A percentile compares a stretch with the other conserved stretches of the same genome.
phyloP scores from a whole-genome alignment of 805 yeast species.

The Tetrapisispora fleetii region DNA sequence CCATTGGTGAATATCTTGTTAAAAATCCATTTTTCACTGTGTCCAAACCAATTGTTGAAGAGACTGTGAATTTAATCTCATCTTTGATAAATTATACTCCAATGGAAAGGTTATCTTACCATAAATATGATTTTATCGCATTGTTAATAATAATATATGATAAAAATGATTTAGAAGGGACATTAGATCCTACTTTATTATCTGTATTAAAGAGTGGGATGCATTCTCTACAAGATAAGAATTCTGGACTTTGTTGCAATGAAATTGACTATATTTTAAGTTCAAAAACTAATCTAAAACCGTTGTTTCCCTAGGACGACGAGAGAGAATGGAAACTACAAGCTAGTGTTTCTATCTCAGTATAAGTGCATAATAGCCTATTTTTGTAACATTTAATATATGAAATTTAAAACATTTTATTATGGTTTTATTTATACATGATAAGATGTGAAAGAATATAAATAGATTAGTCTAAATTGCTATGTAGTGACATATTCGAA shows the following conservation, averaged over 20 bases:
- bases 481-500: not conserved
- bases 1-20: conserved; percentile 21
- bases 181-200: conserved; percentile 3
- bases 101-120: conserved; percentile 14
- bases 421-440: not conserved
- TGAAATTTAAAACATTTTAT: not conserved
- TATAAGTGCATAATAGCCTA: too few relatives aligned
- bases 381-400: too few relatives aligned
- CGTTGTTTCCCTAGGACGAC: not conserved
- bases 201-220: not conserved
- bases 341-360: not conserved
- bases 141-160: conserved; percentile 13
- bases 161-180: conserved; percentile 22
- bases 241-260: not conserved
- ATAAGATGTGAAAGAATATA: not conserved
- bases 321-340: too few relatives aligned
- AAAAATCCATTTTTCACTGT: conserved; percentile 23
- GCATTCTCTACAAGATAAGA: not conserved
- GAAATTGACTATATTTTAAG: not conserved
- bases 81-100: conserved; percentile 9
- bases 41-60: conserved; percentile 8
- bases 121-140: conserved; percentile 20
- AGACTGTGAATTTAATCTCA: conserved; percentile 8
- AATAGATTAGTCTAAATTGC: not conserved
- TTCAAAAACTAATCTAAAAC: not conserved